A percentile compares a stretch with the other conserved stretches of the same genome.
Conservation (phyloP, 495 filamentous ascomycete species). For the Stereocaulon alpinum region DNA sequence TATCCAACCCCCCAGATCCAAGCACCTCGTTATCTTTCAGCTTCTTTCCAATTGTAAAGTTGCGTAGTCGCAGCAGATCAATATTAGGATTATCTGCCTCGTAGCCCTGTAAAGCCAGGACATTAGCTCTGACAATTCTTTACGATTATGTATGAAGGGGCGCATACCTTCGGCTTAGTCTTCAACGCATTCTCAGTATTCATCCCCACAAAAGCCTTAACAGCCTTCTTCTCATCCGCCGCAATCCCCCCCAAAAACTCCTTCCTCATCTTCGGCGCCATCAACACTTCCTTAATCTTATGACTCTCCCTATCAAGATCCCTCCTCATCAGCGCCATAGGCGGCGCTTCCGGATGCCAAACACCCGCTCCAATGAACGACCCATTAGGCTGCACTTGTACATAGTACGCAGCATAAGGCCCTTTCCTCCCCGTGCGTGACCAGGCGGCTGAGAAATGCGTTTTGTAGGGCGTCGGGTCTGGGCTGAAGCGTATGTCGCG, state of each 20-base stretch:
- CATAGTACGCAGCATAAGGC: conserved; percentile 76
- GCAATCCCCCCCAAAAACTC: conserved; percentile 51
- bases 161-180: conserved; percentile 67
- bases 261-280: conserved; percentile 43
- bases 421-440: conserved; percentile 78
- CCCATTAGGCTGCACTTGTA: conserved; percentile 47
- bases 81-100: conserved; percentile 62
- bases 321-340: conserved; percentile 53
- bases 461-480: conserved; percentile 80
- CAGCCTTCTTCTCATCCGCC: conserved; percentile 46
- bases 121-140: not conserved
- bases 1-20: conserved; percentile 39
- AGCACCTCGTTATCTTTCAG: conserved; percentile 48
- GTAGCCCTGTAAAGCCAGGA: conserved; percentile 43
- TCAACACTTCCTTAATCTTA: conserved; percentile 55
- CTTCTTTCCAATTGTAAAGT: conserved; percentile 58
- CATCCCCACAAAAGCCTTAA: conserved; percentile 54
- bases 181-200: conserved; percentile 69
- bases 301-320: conserved; percentile 62
- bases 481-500: conserved; percentile 69
- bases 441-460: conserved; percentile 77
- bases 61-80: conserved; percentile 62
- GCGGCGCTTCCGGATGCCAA: conserved; percentile 59
- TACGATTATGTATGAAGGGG: too few species aligned
- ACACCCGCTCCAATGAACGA: conserved; percentile 58